Percentiles rank a stretch among this genome's conserved stretches.
Conservation (phyloP, 345 rosid species). For the Mercurialis annua region DNA sequence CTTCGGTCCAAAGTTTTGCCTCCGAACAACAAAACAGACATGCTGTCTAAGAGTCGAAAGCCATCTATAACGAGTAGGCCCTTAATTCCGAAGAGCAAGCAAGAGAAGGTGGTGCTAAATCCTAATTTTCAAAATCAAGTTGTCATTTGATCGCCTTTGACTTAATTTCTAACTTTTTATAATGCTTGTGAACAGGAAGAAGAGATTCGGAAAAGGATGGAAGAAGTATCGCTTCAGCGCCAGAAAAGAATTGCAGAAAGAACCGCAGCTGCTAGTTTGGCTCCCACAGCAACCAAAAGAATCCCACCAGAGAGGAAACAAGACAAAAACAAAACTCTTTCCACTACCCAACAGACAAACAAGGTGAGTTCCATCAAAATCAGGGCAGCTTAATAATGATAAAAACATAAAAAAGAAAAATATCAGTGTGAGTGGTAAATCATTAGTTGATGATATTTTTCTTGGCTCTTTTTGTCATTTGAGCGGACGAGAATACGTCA, state of each 20-base stretch:
- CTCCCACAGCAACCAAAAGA: conserved; percentile 41
- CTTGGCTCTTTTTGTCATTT: background rate
- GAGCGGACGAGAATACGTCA: background rate
- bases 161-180: conserved; percentile 2
- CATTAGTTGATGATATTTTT: background rate
- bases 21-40: conserved; percentile 35
- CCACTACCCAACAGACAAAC: conserved; percentile 24
- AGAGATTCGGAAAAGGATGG: conserved; percentile 64
- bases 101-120: conserved; percentile 51
- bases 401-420: background rate
- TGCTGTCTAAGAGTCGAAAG: conserved; percentile 40
- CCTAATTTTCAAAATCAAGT: conserved; percentile 5
- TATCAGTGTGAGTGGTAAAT: background rate
- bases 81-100: conserved; percentile 66
- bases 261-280: conserved; percentile 47
- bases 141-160: background rate
- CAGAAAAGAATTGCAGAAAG: conserved; percentile 86
- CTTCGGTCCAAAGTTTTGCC: conserved; percentile 34
- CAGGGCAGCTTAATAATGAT: conserved; percentile 30
- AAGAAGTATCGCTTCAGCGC: conserved; percentile 54
- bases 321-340: conserved; percentile 23
- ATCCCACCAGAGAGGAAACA: conserved; percentile 34
- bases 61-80: conserved; percentile 49
- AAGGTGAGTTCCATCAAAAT: conserved; percentile 32
- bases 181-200: conserved; percentile 59